Evolutionary conservation across 148 eudicot genomes (phyloP), one percentile per base, ranked within the genome.

Genomic region (Amaranthus palmeri): DNA sequence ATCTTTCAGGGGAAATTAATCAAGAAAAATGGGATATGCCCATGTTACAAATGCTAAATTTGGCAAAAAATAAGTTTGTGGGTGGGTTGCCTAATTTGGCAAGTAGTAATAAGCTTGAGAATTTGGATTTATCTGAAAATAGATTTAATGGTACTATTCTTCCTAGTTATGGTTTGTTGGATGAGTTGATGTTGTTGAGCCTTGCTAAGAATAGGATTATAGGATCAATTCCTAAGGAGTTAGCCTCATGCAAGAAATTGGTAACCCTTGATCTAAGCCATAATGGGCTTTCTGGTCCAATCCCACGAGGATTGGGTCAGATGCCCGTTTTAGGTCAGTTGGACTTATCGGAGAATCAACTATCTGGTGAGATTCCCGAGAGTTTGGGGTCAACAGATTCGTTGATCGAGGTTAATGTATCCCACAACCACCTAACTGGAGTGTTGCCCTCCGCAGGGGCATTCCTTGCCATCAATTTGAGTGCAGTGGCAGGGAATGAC

Each of bases 291-390:
- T 69, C 25, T 49, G 97, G 96, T 4, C 63, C 44, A 51, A 87
- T 92, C 70, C 97, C 96, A 0, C n/a, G 13, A 5, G 76, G 80
- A 48, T 73, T 92, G 45, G 84, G 87, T 8, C 83, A 65, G 70
- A 76, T 92, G 88, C 93, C 91, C 6, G 93, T 90, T 45, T 83
- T 92, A 3, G 90, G 97, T 13, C 87, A 80, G 67, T 81, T 92
- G n/a, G 97, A 92, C 77, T 75, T 92, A 49, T 92, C 97, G 2
- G 77, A 73, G 8, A 92, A 92, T 25, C 84, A 76, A 15, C 74
- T 92, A 5, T 71, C 87, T 13, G 97, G 97, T 12, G 78, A 81
- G 63, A 80, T 92, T 12, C 91, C 97, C 4, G 45, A n/a, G 10
- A 83, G 78, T 46, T 73, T 92, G 57, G 97, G 93, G 0, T 59